Percentiles rank a stretch among this genome's conserved stretches.
These are phyloP conservation scores for Cladochytrium replicatum DNA, from an alignment of 192 early-diverging fungal species.

Conservation along the genomic window DNA sequence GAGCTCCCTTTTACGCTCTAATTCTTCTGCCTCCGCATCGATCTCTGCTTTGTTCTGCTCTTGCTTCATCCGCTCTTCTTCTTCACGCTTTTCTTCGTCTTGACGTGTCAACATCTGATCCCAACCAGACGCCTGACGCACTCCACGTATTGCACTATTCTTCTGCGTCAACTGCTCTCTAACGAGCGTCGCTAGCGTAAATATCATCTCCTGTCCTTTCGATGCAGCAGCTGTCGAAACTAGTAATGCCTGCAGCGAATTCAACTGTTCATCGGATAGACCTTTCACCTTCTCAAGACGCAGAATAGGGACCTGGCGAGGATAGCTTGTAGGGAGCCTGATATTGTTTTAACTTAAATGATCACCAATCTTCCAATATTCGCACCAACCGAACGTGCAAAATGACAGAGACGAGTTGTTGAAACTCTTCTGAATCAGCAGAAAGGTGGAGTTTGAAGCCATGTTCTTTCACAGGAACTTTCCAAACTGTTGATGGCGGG, in stretches of 20 bases:
- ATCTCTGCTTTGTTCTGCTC: no score
- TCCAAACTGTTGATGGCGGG: no score
- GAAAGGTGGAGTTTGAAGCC: no score
- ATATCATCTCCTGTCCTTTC: slow-evolving; percentile 14
- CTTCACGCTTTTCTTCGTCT: slow-evolving; percentile 12
- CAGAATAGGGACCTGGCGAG: not conserved
- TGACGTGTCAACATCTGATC: slow-evolving; percentile 27
- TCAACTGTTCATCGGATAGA: slow-evolving; percentile 20
- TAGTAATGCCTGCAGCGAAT: slow-evolving; percentile 6
- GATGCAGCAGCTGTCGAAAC: not conserved
- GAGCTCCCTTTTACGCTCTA: no score
- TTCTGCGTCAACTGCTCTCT: slow-evolving; percentile 19
- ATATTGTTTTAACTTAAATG: no score
- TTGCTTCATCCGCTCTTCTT: slow-evolving; percentile 6
- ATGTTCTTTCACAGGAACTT: no score
- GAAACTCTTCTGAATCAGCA: no score
- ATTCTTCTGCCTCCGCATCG: no score
- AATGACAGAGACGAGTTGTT: no score
- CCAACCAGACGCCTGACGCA: slow-evolving; percentile 27
- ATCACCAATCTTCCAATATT: no score
- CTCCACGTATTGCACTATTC: slow-evolving; percentile 18
- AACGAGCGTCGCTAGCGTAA: slow-evolving; percentile 1
- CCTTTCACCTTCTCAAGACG: slow-evolving; percentile 1
- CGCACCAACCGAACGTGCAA: no score
- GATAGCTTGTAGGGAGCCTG: no score